Base-by-base conservation (phyloP, 2,329 filamentous ascomycete genomes). In the Penicillium sp. region DNA sequence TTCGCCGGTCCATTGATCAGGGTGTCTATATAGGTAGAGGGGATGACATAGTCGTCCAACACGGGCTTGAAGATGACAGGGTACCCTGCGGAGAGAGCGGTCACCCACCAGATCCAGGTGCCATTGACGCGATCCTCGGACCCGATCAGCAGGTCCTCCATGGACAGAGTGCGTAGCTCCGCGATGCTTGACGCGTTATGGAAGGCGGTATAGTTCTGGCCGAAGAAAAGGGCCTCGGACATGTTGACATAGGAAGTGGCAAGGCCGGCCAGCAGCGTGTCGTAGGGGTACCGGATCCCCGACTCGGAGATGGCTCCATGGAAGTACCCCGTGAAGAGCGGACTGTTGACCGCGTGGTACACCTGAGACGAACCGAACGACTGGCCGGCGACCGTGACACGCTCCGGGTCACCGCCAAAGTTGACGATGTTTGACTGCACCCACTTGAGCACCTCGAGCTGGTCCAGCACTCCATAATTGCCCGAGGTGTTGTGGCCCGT, bases 401-500 rank as follows among this genome's bases (percentile, higher is more conserved):
- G 70, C 2, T 71, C 66, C 2, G 74, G 68, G 63, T 84, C 77
- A 12, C 82, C 82, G 14, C 82, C 81, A 60, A 84, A 84, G 12
- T 75, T 66, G 62, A 77, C 68, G 55, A 84, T 82, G 59, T 83
- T 70, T 46, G 77, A 64, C 54, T 80, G 75, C 2, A 85, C 74
- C 83, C 83, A 86, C 61, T 83, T 71, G 5, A 86, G 69, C 21
- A 80, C 81, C 20, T 82, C 70, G 9, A 79, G 72, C 63, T 84
- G 82, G 59, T 84, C 81, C 51, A 77, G 71, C 0, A 83, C 66
- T 1, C 74, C 81, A 14, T 73, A 75, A 60, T 83, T 83, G 30
- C 46, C 47, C 20, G 47, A 50, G 26, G 47, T 63, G 14, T 63
- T 60, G 55, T 67, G 61, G 1, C 64, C 65, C 18, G 62, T 65